Base-by-base conservation (phyloP, 106 monocot genomes). In the Dendrobium catenatum region DNA sequence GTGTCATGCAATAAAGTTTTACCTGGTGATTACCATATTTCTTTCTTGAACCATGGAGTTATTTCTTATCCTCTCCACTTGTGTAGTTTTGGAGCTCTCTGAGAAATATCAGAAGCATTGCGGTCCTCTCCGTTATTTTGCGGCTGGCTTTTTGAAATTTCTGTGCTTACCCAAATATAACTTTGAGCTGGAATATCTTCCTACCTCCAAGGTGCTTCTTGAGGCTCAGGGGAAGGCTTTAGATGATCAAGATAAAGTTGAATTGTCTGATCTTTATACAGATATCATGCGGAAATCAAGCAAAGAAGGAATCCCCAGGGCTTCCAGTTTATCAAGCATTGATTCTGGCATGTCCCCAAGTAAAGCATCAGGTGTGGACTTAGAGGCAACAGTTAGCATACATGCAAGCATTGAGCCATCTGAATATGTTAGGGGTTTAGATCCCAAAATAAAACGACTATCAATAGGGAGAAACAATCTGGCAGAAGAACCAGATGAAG, bases 161-260 rank as follows among this genome's bases (percentile, higher is more conserved):
- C 29, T 98, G 41, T 95, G 91, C 82, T 87, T 98, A 76, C 98
- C 98, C 33, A 85, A 89, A 79, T 98, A 98, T 79, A 91, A 78
- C 77, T 98, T 88, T 86, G 93, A 98, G 79, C 83, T 98, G 81
- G 95, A 98, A 75, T 98, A 91, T 80, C 94, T 94, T 79, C 94
- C 92, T 10, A 81, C 66, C 11, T 83, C 88, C 80, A 85, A 86
- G 55, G 84, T 88, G 80, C 73, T 42, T 79, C 72, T 81, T 44
- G 85, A 83, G n/a, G 26, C 74, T 18, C 73, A 88, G 48, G 77
- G 55, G 70, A 88, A 81, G 74, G 78, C 70, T 75, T 68, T 55
- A 56, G 84, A 79, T 42, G 88, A 89, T n/a, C 73, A 83, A 43
- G 82, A 88, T 22, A 89, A 72, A 29, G 8, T 77, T 79, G 85